These are phyloP conservation scores for Boletales sp. DNA, from an alignment of 768 basidiomycete genomes.

Conservation along the genomic window DNA sequence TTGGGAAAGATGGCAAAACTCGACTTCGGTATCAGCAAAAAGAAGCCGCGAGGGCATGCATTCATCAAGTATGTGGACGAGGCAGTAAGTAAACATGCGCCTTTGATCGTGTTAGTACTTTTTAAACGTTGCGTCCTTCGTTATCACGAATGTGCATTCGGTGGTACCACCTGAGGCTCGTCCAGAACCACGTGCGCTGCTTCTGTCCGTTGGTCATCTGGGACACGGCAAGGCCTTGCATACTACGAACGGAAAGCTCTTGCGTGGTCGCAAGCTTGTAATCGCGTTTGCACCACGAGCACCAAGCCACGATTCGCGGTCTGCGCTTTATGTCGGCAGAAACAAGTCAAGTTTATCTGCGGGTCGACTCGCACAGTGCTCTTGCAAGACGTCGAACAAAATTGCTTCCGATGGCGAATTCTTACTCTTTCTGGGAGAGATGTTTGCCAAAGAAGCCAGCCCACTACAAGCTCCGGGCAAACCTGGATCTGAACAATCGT, in stretches of 20 bases:
- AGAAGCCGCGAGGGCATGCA: conserved; percentile 93
- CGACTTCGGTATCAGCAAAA: conserved; percentile 85
- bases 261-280: conserved; percentile 83
- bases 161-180: neutral
- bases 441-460: conserved; percentile 22
- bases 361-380: conserved; percentile 6
- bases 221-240: conserved; percentile 80
- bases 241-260: conserved; percentile 69
- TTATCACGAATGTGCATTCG: conserved; percentile 18
- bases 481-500: too few relatives aligned
- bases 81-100: conserved; percentile 58
- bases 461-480: neutral
- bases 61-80: conserved; percentile 82
- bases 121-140: conserved; percentile 26
- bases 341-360: conserved; percentile 26
- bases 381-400: conserved; percentile 71
- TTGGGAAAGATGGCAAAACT: conserved; percentile 84
- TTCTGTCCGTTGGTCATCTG: conserved; percentile 34
- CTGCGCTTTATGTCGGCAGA: conserved; percentile 30
- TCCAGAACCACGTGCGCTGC: conserved; percentile 18
- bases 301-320: conserved; percentile 35
- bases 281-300: conserved; percentile 94
- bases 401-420: conserved; percentile 77
- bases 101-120: conserved; percentile 14
- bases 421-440: conserved; percentile 17